These are phyloP conservation scores for Wickerhamomyces silvicola DNA, from an alignment of 805 yeast genomes.

Conservation along the genomic window DNA sequence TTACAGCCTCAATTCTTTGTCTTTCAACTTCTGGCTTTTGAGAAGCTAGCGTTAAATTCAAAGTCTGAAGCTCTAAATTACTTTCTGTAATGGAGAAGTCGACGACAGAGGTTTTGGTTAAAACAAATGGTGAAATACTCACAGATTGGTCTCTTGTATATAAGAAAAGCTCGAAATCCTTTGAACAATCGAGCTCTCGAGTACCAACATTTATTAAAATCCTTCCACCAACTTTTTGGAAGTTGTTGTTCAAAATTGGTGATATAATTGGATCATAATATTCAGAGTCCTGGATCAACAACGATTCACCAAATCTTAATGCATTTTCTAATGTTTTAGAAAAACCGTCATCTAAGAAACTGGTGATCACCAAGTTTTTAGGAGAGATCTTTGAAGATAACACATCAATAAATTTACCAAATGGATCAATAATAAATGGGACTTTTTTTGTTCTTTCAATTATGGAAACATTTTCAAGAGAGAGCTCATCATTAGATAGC, in stretches of 20 bases:
- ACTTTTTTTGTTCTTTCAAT: slow-evolving; percentile 31
- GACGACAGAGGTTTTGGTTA: slow-evolving; percentile 53
- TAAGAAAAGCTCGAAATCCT: slow-evolving; percentile 53
- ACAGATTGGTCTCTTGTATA: slow-evolving; percentile 53
- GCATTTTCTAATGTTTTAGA: slow-evolving; percentile 71
- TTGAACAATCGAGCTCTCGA: slow-evolving; percentile 59
- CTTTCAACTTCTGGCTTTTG: slow-evolving; percentile 63
- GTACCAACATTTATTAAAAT: slow-evolving; percentile 53
- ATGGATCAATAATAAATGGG: slow-evolving; percentile 73
- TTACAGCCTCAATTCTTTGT: slow-evolving; percentile 46
- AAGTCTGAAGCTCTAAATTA: slow-evolving; percentile 55
- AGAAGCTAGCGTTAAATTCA: slow-evolving; percentile 47
- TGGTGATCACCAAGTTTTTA: slow-evolving; percentile 44
- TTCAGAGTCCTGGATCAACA: slow-evolving; percentile 77
- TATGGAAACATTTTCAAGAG: slow-evolving; percentile 57
- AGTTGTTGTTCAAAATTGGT: slow-evolving; percentile 55
- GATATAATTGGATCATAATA: slow-evolving; percentile 67
- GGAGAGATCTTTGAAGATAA: slow-evolving; percentile 28
- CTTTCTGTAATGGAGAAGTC: slow-evolving; percentile 71
- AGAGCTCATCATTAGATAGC: slow-evolving; percentile 52
- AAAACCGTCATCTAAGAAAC: slow-evolving; percentile 66
- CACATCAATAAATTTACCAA: slow-evolving; percentile 37
- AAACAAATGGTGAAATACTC: slow-evolving; percentile 45
- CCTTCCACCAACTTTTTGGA: slow-evolving; percentile 64
- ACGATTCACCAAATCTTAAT: slow-evolving; percentile 71